A percentile compares a stretch with the other conserved stretches of the same genome.
These are phyloP conservation scores for Chaetomium cochliodes DNA, from an alignment of 495 filamentous ascomycete species.

Conservation along the genomic window DNA sequence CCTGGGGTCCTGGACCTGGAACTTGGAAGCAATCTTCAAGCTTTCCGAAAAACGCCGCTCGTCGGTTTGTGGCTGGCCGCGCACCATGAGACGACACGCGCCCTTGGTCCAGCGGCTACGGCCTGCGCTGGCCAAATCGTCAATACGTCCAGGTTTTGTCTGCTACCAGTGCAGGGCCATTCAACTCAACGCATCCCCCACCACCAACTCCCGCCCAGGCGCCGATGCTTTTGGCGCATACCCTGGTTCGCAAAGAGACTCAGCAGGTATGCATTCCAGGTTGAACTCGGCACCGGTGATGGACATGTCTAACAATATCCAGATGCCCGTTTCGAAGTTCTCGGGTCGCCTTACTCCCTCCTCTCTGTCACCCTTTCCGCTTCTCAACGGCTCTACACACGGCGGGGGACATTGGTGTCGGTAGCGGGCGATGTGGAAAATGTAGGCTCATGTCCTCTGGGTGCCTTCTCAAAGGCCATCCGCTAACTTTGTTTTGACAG, in stretches of 20 bases:
- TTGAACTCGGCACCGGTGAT: neutral
- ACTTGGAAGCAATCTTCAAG: neutral
- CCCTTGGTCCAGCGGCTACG: conserved; percentile 30
- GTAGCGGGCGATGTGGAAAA: conserved; percentile 88
- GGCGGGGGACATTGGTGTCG: conserved; percentile 84
- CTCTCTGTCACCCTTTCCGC: conserved; percentile 90
- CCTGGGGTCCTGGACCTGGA: too few relatives aligned
- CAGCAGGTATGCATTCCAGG: conserved; percentile 39
- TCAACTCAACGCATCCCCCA: conserved; percentile 54
- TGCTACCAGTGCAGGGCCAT: conserved; percentile 53
- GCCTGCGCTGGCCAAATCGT: conserved; percentile 7
- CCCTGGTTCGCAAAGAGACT: conserved; percentile 34
- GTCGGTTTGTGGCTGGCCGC: conserved; percentile 16
- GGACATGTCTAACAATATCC: conserved; percentile 19
- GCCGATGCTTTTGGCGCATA: conserved; percentile 48
- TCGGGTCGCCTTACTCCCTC: conserved; percentile 85
- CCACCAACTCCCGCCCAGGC: conserved; percentile 47
- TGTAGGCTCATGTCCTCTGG: conserved; percentile 44
- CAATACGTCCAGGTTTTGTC: conserved; percentile 31
- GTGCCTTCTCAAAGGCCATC: conserved; percentile 9
- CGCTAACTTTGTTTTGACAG: conserved; percentile 38
- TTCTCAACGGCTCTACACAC: conserved; percentile 88
- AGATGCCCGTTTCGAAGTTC: conserved; percentile 94
- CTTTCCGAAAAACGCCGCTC: conserved; percentile 10
- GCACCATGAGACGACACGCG: conserved; percentile 34